These are phyloP conservation scores for Prunella vulgaris DNA, from an alignment of 257 asterid species.

Conservation along the genomic window DNA sequence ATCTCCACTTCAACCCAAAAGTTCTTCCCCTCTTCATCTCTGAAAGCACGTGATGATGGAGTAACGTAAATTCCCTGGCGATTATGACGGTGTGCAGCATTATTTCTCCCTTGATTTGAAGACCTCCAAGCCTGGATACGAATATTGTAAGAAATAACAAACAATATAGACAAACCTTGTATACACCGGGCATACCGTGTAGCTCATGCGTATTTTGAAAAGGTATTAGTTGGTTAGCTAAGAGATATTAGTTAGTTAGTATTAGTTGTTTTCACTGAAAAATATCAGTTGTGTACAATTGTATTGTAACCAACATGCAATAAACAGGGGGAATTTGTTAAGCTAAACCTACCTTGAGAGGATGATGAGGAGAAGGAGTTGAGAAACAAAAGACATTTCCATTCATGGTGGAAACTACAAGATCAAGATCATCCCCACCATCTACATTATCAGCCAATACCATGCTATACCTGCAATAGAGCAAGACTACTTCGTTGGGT, in stretches of 20 bases:
- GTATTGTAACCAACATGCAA: neutral
- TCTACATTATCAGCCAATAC: slow-evolving; percentile 95
- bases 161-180: neutral
- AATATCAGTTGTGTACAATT: neutral
- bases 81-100: slow-evolving; percentile 55
- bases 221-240: neutral
- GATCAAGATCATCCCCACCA: slow-evolving; percentile 99
- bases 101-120: slow-evolving; percentile 83
- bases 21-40: slow-evolving; percentile 98
- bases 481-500: slow-evolving; percentile 10
- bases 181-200: neutral
- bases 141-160: slow-evolving; percentile 10
- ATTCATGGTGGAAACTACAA: slow-evolving; percentile 93
- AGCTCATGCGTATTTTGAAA: too few species aligned
- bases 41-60: slow-evolving; percentile 82
- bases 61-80: slow-evolving; percentile 87
- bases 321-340: neutral
- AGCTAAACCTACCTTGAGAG: slow-evolving; percentile 65
- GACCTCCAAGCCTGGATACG: slow-evolving; percentile 85
- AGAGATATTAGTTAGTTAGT: too few species aligned
- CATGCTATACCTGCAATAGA: slow-evolving; percentile 85
- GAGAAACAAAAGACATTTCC: slow-evolving; percentile 99
- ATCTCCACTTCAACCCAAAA: slow-evolving; percentile 93
- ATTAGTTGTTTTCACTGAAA: neutral
- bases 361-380: slow-evolving; percentile 95